Conservation (phyloP, 345 rosid genomes). For the Ceriops tagal region DNA sequence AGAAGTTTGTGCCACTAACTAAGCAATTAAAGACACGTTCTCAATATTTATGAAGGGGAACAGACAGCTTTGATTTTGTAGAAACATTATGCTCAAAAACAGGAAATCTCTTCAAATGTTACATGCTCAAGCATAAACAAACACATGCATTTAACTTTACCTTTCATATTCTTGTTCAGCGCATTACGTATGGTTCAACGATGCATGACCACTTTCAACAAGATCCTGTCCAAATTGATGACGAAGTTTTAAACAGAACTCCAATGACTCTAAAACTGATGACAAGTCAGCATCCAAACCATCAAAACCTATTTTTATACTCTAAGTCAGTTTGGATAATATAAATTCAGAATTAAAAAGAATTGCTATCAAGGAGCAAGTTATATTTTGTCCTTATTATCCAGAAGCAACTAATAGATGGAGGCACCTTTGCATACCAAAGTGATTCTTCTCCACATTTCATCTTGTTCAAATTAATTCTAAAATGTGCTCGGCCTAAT, state of each 20-base stretch:
- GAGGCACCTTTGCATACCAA: no score
- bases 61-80: not conserved
- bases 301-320: constrained; percentile 55
- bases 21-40: not conserved
- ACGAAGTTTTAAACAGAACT: constrained; percentile 78
- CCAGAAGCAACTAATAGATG: no score
- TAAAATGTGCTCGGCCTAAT: not conserved
- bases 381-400: no score
- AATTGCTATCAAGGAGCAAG: no score
- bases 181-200: constrained; percentile 67
- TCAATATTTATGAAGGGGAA: not conserved
- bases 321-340: not conserved
- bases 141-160: constrained; percentile 33
- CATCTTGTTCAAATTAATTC: not conserved
- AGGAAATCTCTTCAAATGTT: not conserved
- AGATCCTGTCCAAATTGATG: constrained; percentile 78
- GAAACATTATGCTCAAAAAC: not conserved
- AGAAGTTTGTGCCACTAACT: not conserved
- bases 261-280: constrained; percentile 79
- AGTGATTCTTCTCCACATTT: no score
- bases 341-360: not conserved
- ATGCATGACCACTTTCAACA: constrained; percentile 78
- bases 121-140: constrained; percentile 3
- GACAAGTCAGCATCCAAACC: constrained; percentile 91
- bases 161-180: constrained; percentile 88